These are phyloP conservation scores for Penicillium sp. DNA, from an alignment of 2,329 filamentous ascomycete species.

Conservation along the genomic window DNA sequence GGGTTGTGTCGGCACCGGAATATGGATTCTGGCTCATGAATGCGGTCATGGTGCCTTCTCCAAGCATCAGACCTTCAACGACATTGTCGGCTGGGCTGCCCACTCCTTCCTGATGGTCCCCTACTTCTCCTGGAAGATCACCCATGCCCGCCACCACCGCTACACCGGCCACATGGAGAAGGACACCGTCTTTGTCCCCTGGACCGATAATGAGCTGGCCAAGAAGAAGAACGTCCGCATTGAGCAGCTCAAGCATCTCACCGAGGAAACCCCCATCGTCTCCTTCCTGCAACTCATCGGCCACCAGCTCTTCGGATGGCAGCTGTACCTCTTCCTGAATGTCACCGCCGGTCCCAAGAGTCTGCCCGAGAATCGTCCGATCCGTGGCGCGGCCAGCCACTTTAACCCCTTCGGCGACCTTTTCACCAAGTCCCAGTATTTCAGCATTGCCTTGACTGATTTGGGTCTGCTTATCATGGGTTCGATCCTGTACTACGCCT, in stretches of 20 bases:
- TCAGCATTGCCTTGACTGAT: constrained; percentile 53
- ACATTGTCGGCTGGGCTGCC: constrained; percentile 54
- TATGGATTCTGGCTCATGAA: constrained; percentile 69
- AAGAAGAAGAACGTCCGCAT: constrained; percentile 39
- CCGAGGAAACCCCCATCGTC: constrained; percentile 55
- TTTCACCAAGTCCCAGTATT: constrained; percentile 52
- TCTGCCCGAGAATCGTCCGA: constrained; percentile 33
- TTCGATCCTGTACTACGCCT: constrained; percentile 45
- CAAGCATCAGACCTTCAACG: constrained; percentile 49
- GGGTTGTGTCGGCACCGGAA: constrained; percentile 57
- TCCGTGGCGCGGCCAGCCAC: no score
- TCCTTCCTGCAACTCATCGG: constrained; percentile 48
- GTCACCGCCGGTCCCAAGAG: constrained; percentile 44
- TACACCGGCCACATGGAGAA: constrained; percentile 60
- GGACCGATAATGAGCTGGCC: constrained; percentile 30
- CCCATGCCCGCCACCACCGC: constrained; percentile 60
- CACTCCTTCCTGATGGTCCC: constrained; percentile 60
- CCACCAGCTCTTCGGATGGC: constrained; percentile 59
- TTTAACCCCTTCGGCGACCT: constrained; percentile 55
- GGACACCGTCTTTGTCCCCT: constrained; percentile 58
- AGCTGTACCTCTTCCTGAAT: constrained; percentile 56
- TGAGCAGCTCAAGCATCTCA: constrained; percentile 44
- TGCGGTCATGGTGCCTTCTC: constrained; percentile 63
- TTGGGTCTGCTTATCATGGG: constrained; percentile 49
- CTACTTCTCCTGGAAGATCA: constrained; percentile 66